Conservation (phyloP, 139 green algal genomes). For the Coelastrella sp. region DNA sequence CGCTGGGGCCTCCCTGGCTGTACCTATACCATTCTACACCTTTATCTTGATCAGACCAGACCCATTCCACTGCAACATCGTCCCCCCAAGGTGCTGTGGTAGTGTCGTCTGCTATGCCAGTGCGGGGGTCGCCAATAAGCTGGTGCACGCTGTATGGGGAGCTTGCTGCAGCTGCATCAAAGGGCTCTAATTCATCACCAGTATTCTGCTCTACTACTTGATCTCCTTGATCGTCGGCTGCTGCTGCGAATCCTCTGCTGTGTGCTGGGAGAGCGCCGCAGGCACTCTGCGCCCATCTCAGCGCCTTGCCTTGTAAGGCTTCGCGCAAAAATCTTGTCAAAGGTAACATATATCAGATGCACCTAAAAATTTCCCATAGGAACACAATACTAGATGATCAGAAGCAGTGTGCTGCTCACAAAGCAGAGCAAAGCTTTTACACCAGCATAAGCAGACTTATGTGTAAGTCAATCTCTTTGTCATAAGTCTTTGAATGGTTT, state of each 20-base stretch:
- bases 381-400: neutral
- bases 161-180: conserved; percentile 21
- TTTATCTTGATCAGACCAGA: conserved; percentile 56
- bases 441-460: too few species aligned
- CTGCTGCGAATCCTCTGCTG: conserved; percentile 24
- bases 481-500: too few species aligned
- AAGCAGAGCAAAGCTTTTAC: too few species aligned
- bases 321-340: neutral
- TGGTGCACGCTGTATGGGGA: conserved; percentile 21
- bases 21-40: conserved; percentile 73
- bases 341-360: neutral
- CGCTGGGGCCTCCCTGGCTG: conserved; percentile 47
- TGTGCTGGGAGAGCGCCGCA: conserved; percentile 22
- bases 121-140: conserved; percentile 62
- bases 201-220: neutral
- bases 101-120: conserved; percentile 67
- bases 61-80: conserved; percentile 60
- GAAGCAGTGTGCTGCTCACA: too few species aligned
- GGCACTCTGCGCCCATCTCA: neutral
- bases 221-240: neutral
- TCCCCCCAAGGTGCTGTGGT: conserved; percentile 53
- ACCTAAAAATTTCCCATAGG: neutral
- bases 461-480: too few species aligned
- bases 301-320: neutral
- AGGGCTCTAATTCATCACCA: too few species aligned